phyloP scores from a whole-genome alignment of 2,329 filamentous ascomycete genomes.

The Alternaria sp. region DNA sequence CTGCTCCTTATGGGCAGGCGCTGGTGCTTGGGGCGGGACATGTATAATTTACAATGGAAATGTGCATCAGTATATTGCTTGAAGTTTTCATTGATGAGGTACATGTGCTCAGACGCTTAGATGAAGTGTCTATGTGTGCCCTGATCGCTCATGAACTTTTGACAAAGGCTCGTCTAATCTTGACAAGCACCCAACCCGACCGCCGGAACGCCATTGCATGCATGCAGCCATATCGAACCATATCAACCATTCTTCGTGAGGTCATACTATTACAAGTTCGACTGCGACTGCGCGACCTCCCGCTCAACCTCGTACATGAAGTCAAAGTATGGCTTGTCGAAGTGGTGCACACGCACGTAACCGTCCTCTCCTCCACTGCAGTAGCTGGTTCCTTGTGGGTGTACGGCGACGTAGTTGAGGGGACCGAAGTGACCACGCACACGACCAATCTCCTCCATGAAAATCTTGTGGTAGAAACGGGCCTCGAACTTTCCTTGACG shows the following conservation, averaged over 20 bases:
- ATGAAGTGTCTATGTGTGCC: slow-evolving; percentile 3
- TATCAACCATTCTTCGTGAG: slow-evolving; percentile 25
- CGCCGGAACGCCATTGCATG: slow-evolving; percentile 48
- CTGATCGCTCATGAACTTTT: slow-evolving; percentile 18
- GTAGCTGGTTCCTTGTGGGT: slow-evolving; percentile 90
- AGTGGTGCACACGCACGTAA: slow-evolving; percentile 97
- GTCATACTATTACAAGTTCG: slow-evolving; percentile 41
- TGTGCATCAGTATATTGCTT: neutral
- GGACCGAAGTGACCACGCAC: slow-evolving; percentile 97
- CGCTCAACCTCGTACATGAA: slow-evolving; percentile 99
- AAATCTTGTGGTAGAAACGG: slow-evolving; percentile 99
- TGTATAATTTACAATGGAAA: neutral
- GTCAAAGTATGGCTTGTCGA: slow-evolving; percentile 98
- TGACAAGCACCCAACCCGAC: slow-evolving; percentile 22
- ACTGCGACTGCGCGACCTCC: slow-evolving; percentile 58
- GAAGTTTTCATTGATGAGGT: slow-evolving; percentile 13
- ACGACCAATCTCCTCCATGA: slow-evolving; percentile 97
- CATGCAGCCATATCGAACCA: slow-evolving; percentile 33
- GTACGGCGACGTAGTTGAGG: slow-evolving; percentile 92
- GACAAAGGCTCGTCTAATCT: slow-evolving; percentile 15
- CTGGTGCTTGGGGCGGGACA: slow-evolving; percentile 29
- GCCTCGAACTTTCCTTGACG: slow-evolving; percentile 99
- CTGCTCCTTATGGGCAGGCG: slow-evolving; percentile 25
- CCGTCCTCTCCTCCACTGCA: slow-evolving; percentile 97
- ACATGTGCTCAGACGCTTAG: slow-evolving; percentile 4